Conservation (phyloP, 106 monocot species). For the Acanthochlamys bracteata region DNA sequence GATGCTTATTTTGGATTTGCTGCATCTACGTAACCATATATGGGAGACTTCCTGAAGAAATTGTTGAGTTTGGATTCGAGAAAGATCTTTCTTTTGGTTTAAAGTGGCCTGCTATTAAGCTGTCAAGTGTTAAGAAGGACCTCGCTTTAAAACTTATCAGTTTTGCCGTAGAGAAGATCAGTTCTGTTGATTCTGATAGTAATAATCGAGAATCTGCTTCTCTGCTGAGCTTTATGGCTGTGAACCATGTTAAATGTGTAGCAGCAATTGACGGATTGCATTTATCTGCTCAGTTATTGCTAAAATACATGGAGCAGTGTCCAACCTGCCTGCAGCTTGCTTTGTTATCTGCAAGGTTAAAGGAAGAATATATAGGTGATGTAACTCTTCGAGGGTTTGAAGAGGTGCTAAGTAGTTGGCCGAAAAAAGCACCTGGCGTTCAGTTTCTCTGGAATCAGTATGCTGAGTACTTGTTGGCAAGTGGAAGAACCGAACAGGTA, state of each 20-base stretch:
- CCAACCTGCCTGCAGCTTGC: constrained; percentile 69
- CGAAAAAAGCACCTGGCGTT: constrained; percentile 38
- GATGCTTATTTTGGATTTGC: constrained; percentile 75
- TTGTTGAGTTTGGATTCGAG: constrained; percentile 49
- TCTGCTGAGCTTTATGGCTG: constrained; percentile 48
- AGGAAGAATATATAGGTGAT: constrained; percentile 14
- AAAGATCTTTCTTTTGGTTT: constrained; percentile 50
- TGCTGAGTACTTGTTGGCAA: constrained; percentile 32
- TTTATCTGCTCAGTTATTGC: constrained; percentile 29
- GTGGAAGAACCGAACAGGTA: constrained; percentile 22
- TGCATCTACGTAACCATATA: constrained; percentile 57
- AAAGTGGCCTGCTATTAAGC: constrained; percentile 49
- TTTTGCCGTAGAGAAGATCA: constrained; percentile 23
- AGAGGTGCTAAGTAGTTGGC: constrained; percentile 47
- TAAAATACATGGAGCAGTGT: constrained; percentile 41
- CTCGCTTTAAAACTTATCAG: constrained; percentile 35
- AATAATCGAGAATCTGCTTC: constrained; percentile 16
- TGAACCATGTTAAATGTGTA: constrained; percentile 59
- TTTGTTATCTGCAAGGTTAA: constrained; percentile 32
- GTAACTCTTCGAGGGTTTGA: constrained; percentile 35
- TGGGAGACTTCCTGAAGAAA: constrained; percentile 56
- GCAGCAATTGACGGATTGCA: constrained; percentile 42
- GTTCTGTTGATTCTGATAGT: constrained; percentile 16
- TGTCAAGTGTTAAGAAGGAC: constrained; percentile 23
- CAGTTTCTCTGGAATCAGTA: constrained; percentile 91